A percentile compares a stretch with the other conserved stretches of the same genome.
Evolutionary conservation across 495 filamentous ascomycete species (phyloP).

Genomic region (Tirmania nivea): DNA sequence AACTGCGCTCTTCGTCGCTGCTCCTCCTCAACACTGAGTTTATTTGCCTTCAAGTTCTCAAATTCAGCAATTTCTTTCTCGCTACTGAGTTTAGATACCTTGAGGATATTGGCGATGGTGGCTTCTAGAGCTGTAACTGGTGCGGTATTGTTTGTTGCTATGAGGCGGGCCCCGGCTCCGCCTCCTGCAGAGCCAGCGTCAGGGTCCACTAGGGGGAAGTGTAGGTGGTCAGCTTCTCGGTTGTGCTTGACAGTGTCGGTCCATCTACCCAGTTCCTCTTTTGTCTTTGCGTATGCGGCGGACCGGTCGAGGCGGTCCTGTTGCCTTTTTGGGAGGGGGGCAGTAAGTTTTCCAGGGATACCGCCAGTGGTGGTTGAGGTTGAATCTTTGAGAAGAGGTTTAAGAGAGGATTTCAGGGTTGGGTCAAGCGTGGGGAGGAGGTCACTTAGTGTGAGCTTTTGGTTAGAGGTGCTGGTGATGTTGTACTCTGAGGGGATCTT

Average conservation of each 20-base stretch:
- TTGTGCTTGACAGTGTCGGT: conserved; percentile 86
- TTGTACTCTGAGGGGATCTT: conserved; percentile 19
- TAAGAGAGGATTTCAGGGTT: conserved; percentile 54
- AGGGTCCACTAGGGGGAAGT: conserved; percentile 65
- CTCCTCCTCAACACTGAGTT: conserved; percentile 46
- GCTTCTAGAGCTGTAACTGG: conserved; percentile 63
- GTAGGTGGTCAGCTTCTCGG: conserved; percentile 70
- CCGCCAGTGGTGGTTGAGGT: conserved; percentile 33
- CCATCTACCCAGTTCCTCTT: conserved; percentile 76
- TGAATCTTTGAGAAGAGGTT: conserved; percentile 30
- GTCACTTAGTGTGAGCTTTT: conserved; percentile 64
- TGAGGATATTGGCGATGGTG: conserved; percentile 65
- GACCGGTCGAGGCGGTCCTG: conserved; percentile 70
- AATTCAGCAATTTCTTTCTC: conserved; percentile 45
- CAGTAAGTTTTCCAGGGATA: conserved; percentile 50
- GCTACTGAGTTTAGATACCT: conserved; percentile 36
- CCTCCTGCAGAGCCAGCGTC: conserved; percentile 21
- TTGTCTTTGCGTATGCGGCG: conserved; percentile 76
- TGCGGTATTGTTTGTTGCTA: conserved; percentile 27
- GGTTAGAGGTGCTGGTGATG: conserved; percentile 22
- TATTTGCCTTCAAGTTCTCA: conserved; percentile 46
- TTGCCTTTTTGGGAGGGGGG: conserved; percentile 70
- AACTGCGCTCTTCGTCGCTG: conserved; percentile 52
- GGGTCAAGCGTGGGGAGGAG: conserved; percentile 55
- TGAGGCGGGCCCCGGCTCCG: conserved; percentile 15